Evolutionary conservation across 352 stramenopile genomes (phyloP), one percentile per base, ranked within the genome.

Genomic region (Blastocystis sp.): DNA sequence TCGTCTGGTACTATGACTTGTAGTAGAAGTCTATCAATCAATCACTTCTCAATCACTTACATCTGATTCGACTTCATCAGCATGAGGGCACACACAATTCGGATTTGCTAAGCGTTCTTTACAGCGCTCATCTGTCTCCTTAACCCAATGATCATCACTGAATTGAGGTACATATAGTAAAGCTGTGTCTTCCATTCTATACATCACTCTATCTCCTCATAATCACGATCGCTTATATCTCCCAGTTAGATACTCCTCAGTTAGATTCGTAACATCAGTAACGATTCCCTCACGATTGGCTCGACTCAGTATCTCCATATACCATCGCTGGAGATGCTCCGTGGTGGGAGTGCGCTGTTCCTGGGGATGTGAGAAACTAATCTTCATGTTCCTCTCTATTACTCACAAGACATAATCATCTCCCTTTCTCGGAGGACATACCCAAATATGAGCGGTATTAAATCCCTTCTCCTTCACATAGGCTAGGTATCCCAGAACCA

Each of bases 371-470:
- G 96, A 98, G 53, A 84, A 60, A 6, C 73, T 84, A 42, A 9
- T 19, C 68, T 33, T 54, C 15, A 35, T 19, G 17, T 17, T 30
- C 48, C 27, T 13, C 2, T 33, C 19, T 17, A 51, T 51, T 99
- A 99, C 40, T 48, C 9, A 48, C 69, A 99, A 92, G 82, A 99
- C 99, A 90, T 99, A 99, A 91, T 99, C 97, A 90, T 99, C 97
- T 15, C 97, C 97, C 90, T 99, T 98, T 13, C 98, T 91, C 40
- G 97, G 97, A 33, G 97, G 97, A 92, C 97, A 99, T 33, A 97
- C 97, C 97, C 97, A 99, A 91, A 99, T 95, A 91, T 99, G 97
- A 22, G 96, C 97, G 40, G 96, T 98, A 81, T 97, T 94, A 91
- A 98, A 99, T 0, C 97, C 97, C 54, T 96, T 94, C 53, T 94